Evolutionary conservation across 208 protist species (phyloP).

Genomic region (Wallacemonas rigidus): DNA sequence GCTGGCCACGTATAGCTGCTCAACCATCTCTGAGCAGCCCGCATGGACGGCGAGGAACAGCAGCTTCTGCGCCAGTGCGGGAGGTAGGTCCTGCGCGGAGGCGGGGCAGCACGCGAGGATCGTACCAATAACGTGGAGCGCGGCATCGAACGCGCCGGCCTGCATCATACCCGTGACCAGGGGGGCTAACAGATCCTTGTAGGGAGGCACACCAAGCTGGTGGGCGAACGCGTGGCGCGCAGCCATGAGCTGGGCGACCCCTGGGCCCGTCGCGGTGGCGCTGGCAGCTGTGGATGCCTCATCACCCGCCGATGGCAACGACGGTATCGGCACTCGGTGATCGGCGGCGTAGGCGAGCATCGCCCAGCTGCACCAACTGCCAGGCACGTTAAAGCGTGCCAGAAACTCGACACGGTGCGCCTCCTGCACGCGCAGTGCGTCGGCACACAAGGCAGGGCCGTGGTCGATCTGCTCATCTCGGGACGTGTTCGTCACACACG

Average conservation of each 20-base stretch:
- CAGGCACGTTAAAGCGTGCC: slow-evolving; percentile 39
- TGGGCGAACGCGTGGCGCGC: not conserved
- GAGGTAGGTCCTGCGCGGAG: slow-evolving; percentile 27
- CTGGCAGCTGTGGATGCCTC: too few relatives aligned
- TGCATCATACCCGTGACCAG: slow-evolving; percentile 58
- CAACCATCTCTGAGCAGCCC: slow-evolving; percentile 39
- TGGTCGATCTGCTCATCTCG: too few relatives aligned
- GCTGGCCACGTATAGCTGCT: slow-evolving; percentile 46
- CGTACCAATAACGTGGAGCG: slow-evolving; percentile 43
- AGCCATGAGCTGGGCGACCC: not conserved
- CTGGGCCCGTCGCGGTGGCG: too few relatives aligned
- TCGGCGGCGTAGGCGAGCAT: slow-evolving; percentile 63
- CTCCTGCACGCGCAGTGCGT: slow-evolving; percentile 9
- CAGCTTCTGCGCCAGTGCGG: slow-evolving; percentile 52
- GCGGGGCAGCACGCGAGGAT: slow-evolving; percentile 35
- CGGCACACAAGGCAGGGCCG: too few relatives aligned
- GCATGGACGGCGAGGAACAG: slow-evolving; percentile 62
- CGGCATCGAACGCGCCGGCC: slow-evolving; percentile 51
- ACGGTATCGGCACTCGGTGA: slow-evolving; percentile 26
- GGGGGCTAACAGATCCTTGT: slow-evolving; percentile 41
- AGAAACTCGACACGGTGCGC: slow-evolving; percentile 51
- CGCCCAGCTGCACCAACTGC: slow-evolving; percentile 41
- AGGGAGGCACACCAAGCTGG: slow-evolving; percentile 42
- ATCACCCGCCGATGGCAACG: too few relatives aligned
- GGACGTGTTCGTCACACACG: not conserved